phyloP scores from a whole-genome alignment of 2,329 filamentous ascomycete species.

The Juglanconis juglandina region DNA sequence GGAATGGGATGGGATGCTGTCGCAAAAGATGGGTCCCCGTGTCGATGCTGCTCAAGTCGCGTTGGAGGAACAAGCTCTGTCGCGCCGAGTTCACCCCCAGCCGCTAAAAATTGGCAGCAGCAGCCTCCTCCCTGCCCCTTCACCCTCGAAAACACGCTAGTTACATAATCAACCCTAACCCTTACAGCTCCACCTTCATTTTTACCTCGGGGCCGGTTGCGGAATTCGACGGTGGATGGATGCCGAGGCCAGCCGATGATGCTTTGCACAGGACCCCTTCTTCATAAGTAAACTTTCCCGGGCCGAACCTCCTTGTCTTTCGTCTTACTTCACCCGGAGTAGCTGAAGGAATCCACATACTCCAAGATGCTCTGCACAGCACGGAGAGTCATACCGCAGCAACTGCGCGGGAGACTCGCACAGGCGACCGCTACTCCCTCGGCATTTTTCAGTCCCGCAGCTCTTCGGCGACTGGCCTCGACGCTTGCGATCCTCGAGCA shows the following conservation, averaged over 20 bases:
- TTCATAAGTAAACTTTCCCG: background rate
- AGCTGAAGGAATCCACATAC: background rate
- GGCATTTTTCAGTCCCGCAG: conserved; percentile 43
- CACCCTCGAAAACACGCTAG: too few relatives aligned
- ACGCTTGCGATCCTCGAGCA: conserved; percentile 92
- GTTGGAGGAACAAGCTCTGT: conserved; percentile 15
- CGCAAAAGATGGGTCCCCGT: conserved; percentile 18
- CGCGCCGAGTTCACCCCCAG: background rate
- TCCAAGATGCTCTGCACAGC: conserved; percentile 16
- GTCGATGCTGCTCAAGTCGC: conserved; percentile 12
- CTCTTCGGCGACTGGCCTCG: conserved; percentile 69
- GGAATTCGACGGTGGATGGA: background rate
- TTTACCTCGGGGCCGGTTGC: conserved; percentile 5
- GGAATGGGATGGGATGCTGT: conserved; percentile 6
- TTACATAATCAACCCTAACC: background rate
- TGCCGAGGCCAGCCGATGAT: conserved; percentile 17
- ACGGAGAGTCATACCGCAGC: conserved; percentile 14
- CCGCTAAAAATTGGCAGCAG: conserved; percentile 15
- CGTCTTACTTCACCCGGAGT: background rate
- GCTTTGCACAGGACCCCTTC: background rate
- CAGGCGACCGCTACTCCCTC: conserved; percentile 25
- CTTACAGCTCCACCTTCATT: background rate
- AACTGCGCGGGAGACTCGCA: conserved; percentile 13
- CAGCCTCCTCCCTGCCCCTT: background rate
- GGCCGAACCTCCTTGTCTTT: background rate